Percentiles rank a stretch among this genome's conserved stretches.
These are phyloP conservation scores for Sporodiniella umbellata DNA, from an alignment of 371 early-diverging fungal species.

Conservation along the genomic window DNA sequence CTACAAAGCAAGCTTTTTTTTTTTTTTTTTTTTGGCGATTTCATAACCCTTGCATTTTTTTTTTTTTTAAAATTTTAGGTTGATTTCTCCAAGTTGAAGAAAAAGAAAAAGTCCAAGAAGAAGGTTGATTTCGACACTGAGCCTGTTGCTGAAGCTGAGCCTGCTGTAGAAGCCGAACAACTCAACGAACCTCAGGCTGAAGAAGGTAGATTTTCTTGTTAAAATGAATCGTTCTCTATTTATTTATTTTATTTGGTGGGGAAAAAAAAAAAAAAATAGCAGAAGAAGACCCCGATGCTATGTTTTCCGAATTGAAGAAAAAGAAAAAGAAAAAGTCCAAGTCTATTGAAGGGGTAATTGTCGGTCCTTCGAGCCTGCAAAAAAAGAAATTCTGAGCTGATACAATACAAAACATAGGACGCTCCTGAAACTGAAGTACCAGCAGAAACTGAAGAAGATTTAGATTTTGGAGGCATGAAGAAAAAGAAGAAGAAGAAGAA, in stretches of 20 bases:
- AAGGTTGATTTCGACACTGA: conserved; percentile 49
- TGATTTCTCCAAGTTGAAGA: conserved; percentile 52
- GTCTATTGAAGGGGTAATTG: conserved; percentile 41
- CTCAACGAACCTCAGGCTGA: conserved; percentile 6
- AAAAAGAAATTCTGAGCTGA: background rate
- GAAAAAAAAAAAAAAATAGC: conserved; percentile 21
- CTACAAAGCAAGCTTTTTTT: too few species aligned
- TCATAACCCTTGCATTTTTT: too few species aligned
- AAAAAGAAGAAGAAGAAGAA: conserved; percentile 95
- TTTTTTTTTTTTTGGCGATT: too few species aligned
- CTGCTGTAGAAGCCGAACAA: conserved; percentile 20
- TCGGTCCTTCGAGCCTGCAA: background rate
- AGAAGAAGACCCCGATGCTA: conserved; percentile 66
- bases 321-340: conserved; percentile 90
- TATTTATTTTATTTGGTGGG: too few species aligned
- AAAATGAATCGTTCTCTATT: background rate
- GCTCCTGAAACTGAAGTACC: conserved; percentile 42
- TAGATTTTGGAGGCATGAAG: conserved; percentile 80
- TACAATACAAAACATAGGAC: conserved; percentile 20
- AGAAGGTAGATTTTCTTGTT: background rate
- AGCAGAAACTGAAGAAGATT: conserved; percentile 54
- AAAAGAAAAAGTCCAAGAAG: conserved; percentile 59
- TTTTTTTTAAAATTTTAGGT: conserved; percentile 19
- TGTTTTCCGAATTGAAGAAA: conserved; percentile 86
- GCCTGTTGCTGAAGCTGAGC: conserved; percentile 20